Base-by-base conservation (phyloP, 306 rosid species). In the Rosa lucieae region DNA sequence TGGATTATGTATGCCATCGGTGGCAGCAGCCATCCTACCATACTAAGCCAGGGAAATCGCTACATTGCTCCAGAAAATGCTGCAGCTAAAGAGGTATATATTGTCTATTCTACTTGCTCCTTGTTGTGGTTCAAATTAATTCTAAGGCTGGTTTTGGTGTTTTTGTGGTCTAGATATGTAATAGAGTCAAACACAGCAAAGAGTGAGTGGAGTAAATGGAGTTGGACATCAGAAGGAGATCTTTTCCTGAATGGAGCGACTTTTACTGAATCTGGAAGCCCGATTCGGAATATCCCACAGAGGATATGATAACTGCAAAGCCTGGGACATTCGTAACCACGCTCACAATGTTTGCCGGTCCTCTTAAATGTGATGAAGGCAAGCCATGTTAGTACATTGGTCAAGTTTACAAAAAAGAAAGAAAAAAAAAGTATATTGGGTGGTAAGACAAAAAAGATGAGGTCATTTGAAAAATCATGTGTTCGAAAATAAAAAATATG, bases 31-130 rank as follows among this genome's bases (percentile, higher is more conserved):
- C 73, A 79, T 32, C 91, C 94, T 55, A 90, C 91, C 74, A 85
- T 90, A 58, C 37, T 85, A 26, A 88, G 94, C 81, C 92, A 88
- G 77, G 90, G 92, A 40, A 88, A 87, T 67, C 84, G 90, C 8
- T 90, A 76, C 48, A 63, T 82, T 29, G 88, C 92, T 32, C 44
- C 44, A 48, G 85, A 39, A 8, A 37, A 8, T 37, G 0, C 5
- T 0, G 44, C 47, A 39, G 48, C 29, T 61, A 90, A 90, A 78
- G 83, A 88, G 92, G 89, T 84, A 79, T 6, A 29, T 62, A 23
- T 53, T 39, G 17, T 2, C 18, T 18, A 8, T 0, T 52, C 2
- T 10, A 18, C 35, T 53, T 23, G 65, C 72, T 52, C 58, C 20
- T 51, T 10, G 40, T 79, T 62, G 42, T 18, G 8, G 72, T 23